These are phyloP conservation scores for Sporobolus alterniflorus DNA, from an alignment of 202 grass and related monocot species.

Conservation along the genomic window DNA sequence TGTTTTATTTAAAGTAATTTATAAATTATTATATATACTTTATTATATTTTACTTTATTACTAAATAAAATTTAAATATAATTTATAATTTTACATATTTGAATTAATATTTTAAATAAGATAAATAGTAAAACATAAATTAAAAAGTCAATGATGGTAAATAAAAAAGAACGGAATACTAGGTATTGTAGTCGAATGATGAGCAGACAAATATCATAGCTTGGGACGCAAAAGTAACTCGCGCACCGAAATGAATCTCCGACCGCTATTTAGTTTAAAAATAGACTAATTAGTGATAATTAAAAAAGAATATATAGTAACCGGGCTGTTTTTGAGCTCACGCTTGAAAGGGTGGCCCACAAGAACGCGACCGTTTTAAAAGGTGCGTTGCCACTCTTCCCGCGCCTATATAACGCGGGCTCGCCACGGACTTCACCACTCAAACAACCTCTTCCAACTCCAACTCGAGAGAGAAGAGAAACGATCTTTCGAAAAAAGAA, in stretches of 20 bases:
- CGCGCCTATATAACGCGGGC: slow-evolving; percentile 56
- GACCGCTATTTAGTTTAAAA: too few relatives aligned
- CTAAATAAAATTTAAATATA: too few relatives aligned
- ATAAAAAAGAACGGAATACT: too few relatives aligned
- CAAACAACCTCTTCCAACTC: background rate
- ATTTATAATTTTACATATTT: too few relatives aligned
- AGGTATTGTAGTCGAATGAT: background rate
- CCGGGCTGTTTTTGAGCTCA: background rate
- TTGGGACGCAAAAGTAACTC: background rate
- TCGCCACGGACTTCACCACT: background rate
- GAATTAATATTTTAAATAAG: too few relatives aligned
- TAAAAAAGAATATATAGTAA: background rate
- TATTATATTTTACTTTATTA: too few relatives aligned
- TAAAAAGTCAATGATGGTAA: too few relatives aligned
- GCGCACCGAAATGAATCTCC: background rate
- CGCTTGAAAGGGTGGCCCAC: background rate
- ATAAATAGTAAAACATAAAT: too few relatives aligned
- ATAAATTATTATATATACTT: too few relatives aligned
- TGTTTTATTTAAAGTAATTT: too few relatives aligned
- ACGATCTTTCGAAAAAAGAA: too few relatives aligned
- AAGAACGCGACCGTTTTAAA: background rate
- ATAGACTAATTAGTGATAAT: too few relatives aligned
- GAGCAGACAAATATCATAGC: background rate
- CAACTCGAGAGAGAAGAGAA: background rate
- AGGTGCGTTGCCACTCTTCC: background rate